Percentiles rank a stretch among this genome's conserved stretches.
Conservation (phyloP, 1,284 basidiomycete species). For the Ceratobasidium sp. region DNA sequence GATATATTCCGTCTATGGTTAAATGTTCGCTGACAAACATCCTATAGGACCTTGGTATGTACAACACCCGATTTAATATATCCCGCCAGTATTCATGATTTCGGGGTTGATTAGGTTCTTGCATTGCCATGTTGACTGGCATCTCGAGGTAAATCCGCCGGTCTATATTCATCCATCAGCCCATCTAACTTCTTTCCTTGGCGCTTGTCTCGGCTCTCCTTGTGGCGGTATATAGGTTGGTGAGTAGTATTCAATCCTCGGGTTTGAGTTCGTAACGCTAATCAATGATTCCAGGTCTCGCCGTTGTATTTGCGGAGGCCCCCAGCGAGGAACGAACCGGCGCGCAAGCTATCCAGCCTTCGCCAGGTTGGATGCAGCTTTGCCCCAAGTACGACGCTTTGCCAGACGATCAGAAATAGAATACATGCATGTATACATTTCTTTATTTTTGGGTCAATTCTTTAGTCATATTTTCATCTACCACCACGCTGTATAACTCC, state of each 20-base stretch:
- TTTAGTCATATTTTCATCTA: neutral
- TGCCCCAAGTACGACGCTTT: slow-evolving; percentile 55
- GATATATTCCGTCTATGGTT: neutral
- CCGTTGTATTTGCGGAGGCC: slow-evolving; percentile 61
- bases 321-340: slow-evolving; percentile 50
- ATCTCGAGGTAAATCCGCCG: slow-evolving; percentile 58
- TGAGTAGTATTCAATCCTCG: no score
- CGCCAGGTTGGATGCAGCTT: slow-evolving; percentile 56
- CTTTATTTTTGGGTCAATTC: no score
- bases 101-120: slow-evolving; percentile 55
- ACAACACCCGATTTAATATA: neutral
- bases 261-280: no score
- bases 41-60: slow-evolving; percentile 57
- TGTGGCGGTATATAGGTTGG: no score
- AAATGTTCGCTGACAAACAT: neutral
- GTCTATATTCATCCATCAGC: no score
- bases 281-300: slow-evolving; percentile 50
- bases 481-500: neutral
- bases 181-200: no score
- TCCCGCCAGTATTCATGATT: neutral
- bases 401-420: neutral
- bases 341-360: slow-evolving; percentile 7
- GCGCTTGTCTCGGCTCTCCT: no score
- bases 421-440: neutral
- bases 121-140: slow-evolving; percentile 66